Conservation (phyloP, 768 basidiomycete genomes). For the Tylopilus intermedius region DNA sequence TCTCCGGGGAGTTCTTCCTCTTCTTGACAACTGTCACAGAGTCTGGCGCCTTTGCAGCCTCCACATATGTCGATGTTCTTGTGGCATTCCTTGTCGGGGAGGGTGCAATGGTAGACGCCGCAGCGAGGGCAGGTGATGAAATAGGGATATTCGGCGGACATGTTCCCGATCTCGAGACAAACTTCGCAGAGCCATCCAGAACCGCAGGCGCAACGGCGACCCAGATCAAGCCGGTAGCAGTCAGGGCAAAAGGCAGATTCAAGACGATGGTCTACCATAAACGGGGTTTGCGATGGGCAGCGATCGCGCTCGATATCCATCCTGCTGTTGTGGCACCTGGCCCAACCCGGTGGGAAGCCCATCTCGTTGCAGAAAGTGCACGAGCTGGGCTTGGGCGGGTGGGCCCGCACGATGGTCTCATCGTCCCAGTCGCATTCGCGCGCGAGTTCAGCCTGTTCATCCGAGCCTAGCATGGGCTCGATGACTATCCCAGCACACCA, state of each 20-base stretch:
- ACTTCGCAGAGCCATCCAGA: slow-evolving; percentile 1
- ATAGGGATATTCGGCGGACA: background rate
- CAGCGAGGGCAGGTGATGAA: slow-evolving; percentile 16
- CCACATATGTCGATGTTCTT: background rate
- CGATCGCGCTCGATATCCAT: background rate
- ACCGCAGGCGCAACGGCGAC: background rate
- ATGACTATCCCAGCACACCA: slow-evolving; percentile 17
- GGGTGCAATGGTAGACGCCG: slow-evolving; percentile 6
- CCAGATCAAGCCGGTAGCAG: background rate
- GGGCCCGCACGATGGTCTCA: slow-evolving; percentile 12
- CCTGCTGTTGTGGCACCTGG: background rate
- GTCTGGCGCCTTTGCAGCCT: slow-evolving; percentile 5
- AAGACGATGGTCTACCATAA: background rate
- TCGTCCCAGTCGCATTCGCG: slow-evolving; percentile 2
- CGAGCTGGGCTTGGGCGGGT: slow-evolving; percentile 9
- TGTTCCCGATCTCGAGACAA: slow-evolving; percentile 1
- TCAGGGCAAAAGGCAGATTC: slow-evolving; percentile 3
- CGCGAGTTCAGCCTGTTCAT: slow-evolving; percentile 2
- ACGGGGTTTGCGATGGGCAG: slow-evolving; percentile 10
- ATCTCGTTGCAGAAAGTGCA: slow-evolving; percentile 1
- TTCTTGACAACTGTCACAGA: slow-evolving; percentile 12
- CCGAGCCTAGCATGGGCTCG: slow-evolving; percentile 7
- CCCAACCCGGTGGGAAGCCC: background rate
- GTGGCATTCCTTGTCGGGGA: accelerated
- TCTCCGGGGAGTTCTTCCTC: slow-evolving; percentile 7